Evolutionary conservation across 2,329 filamentous ascomycete genomes (phyloP).

Genomic region (Davidsoniella australis): DNA sequence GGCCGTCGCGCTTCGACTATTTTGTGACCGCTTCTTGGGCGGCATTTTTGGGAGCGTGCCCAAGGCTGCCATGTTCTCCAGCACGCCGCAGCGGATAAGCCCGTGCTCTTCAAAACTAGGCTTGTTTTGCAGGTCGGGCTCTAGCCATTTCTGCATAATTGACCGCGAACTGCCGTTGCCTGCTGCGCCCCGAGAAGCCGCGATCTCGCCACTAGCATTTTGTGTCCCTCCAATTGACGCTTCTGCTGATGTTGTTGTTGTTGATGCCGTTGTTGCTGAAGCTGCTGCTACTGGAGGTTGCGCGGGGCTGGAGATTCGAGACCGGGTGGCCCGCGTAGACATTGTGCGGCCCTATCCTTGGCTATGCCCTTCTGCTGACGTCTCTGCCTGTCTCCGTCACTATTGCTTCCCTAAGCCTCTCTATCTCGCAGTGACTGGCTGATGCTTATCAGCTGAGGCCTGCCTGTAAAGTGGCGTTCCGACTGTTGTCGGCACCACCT

Average conservation of each 20-base stretch:
- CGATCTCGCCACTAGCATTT: conserved; percentile 21
- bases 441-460: background rate
- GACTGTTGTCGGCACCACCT: too few species aligned
- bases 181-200: background rate
- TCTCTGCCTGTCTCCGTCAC: background rate
- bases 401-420: background rate
- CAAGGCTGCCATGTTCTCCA: conserved; percentile 70
- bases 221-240: conserved; percentile 14
- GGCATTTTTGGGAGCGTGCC: conserved; percentile 50
- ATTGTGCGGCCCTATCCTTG: background rate
- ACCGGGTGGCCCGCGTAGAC: conserved; percentile 11
- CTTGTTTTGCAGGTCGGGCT: conserved; percentile 40
- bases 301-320: conserved; percentile 8
- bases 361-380: background rate
- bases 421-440: too few species aligned
- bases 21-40: conserved; percentile 7
- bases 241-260: too few species aligned
- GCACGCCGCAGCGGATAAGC: conserved; percentile 54
- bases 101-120: conserved; percentile 66
- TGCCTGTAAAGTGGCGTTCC: too few species aligned
- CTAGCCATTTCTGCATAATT: conserved; percentile 41
- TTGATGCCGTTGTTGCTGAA: too few species aligned
- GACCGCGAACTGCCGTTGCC: conserved; percentile 25
- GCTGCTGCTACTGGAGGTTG: background rate
- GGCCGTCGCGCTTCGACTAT: background rate